These are phyloP conservation scores for Suhomyces anneliseae DNA, from an alignment of 1,139 yeast genomes.

Conservation along the genomic window DNA sequence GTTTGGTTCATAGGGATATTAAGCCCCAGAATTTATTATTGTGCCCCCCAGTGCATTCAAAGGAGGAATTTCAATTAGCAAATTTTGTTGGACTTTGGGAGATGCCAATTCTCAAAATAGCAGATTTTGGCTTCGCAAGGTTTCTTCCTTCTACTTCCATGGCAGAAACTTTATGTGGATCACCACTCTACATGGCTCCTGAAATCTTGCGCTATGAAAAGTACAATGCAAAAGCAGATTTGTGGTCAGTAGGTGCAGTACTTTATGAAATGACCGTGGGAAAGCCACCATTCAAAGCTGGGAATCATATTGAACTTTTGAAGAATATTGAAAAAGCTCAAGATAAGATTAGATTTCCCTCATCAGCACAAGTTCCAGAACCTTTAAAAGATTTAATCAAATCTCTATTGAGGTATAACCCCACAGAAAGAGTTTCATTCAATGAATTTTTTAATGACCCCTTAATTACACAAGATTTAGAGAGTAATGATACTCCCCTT, in stretches of 20 bases:
- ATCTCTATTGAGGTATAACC: constrained; percentile 75
- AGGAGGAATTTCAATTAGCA: constrained; percentile 53
- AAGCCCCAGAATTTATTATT: constrained; percentile 89
- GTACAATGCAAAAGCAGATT: constrained; percentile 94
- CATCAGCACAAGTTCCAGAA: constrained; percentile 57
- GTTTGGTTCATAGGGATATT: constrained; percentile 89
- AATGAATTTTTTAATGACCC: constrained; percentile 78
- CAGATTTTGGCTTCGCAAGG: constrained; percentile 97
- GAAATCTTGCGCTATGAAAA: constrained; percentile 92
- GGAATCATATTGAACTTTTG: constrained; percentile 85
- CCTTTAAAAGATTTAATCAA: constrained; percentile 69
- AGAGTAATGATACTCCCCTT: constrained; percentile 53
- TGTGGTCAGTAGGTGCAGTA: constrained; percentile 98
- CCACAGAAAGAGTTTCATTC: constrained; percentile 85
- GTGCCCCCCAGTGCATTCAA: constrained; percentile 70
- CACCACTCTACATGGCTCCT: constrained; percentile 98
- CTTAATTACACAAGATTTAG: constrained; percentile 47
- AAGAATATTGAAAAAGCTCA: constrained; percentile 80
- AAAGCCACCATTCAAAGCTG: constrained; percentile 91
- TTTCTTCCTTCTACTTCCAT: constrained; percentile 87
- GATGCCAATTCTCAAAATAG: constrained; percentile 85
- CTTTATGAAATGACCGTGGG: constrained; percentile 94
- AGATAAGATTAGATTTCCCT: constrained; percentile 75
- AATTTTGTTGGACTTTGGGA: constrained; percentile 82
- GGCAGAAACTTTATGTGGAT: constrained; percentile 97